Conservation (phyloP, 768 basidiomycete species). For the Leccinellum albellum region DNA sequence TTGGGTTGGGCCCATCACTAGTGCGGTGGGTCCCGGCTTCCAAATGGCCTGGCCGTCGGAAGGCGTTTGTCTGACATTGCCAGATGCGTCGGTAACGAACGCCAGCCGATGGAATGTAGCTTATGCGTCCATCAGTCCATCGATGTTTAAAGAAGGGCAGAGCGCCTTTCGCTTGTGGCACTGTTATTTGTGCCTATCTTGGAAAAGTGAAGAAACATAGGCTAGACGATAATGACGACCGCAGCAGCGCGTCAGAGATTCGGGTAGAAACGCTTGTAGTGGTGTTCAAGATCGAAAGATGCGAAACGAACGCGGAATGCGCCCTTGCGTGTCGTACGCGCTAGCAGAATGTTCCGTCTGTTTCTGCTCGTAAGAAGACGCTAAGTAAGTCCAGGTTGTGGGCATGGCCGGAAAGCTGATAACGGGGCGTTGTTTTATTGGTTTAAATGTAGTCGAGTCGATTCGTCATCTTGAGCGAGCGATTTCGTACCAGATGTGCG, state of each 20-base stretch:
- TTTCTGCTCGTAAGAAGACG: background rate
- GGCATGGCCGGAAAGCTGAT: background rate
- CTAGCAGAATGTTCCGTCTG: background rate
- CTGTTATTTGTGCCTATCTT: background rate
- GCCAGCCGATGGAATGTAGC: background rate
- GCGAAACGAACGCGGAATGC: background rate
- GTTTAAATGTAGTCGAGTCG: background rate
- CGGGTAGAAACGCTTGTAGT: background rate
- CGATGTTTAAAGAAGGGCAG: slow-evolving; percentile 2
- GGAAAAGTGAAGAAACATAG: background rate
- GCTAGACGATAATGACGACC: background rate
- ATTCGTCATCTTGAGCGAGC: background rate
- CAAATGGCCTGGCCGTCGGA: no score
- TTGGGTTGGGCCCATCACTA: background rate
- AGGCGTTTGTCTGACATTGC: background rate
- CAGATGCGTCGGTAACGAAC: background rate
- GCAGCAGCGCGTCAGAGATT: background rate
- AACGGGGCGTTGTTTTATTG: background rate
- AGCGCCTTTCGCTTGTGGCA: background rate
- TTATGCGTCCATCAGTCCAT: background rate
- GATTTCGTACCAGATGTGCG: background rate
- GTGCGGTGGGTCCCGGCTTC: no score
- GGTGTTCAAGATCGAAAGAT: slow-evolving; percentile 7
- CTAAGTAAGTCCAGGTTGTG: background rate
- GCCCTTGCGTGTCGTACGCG: background rate